Base-by-base conservation (phyloP, 306 rosid genomes). In the Potentilla sterilis region DNA sequence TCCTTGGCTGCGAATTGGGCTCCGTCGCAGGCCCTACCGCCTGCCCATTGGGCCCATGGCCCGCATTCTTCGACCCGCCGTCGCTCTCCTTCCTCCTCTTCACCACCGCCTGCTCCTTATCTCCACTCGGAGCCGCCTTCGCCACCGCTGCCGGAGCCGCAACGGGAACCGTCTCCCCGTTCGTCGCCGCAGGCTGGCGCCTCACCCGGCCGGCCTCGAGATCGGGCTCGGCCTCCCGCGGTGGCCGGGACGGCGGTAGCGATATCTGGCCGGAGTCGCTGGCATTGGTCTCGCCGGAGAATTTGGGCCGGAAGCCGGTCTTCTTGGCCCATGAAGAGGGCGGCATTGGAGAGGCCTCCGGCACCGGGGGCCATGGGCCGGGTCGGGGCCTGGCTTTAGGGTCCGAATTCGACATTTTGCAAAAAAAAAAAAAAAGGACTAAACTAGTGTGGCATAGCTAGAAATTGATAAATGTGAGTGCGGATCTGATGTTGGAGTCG, bases 311-410 rank as follows among this genome's bases (percentile, higher is more conserved):
- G 75, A 96, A 96, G 11, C 97, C 97, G 4, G 99, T 96, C 77
- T 85, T 83, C 79, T 90, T 92, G 21, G 99, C 99, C 99, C 99
- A 96, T 0, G 99, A 88, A 67, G 99, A 78, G 28, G 98, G 96
- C 37, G 98, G 93, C 85, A 88, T 59, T 88, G 93, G 74, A 14
- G 88, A 69, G 18, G 77, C 44, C 8, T 82, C 83, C 12, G 94
- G 87, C 0, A 75, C 89, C 10, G 94, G 93, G 0, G 97, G 96
- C 98, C 97, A 91, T 6, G 93, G 96, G 6, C 93, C 98, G 2
- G 96, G 94, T 47, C 97, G 92, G 0, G 55, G 89, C 6, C 85
- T 85, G 21, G 21, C 6, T 80, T 94, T 91, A 73, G 87, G 86
- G 87, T 88, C 96, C 80, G 95, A 79, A 68, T 69, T 81, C 1